Percentiles rank a stretch among this genome's conserved stretches.
phyloP scores from a whole-genome alignment of 2,329 filamentous ascomycete species.

The Sclerotinia trifoliorum region DNA sequence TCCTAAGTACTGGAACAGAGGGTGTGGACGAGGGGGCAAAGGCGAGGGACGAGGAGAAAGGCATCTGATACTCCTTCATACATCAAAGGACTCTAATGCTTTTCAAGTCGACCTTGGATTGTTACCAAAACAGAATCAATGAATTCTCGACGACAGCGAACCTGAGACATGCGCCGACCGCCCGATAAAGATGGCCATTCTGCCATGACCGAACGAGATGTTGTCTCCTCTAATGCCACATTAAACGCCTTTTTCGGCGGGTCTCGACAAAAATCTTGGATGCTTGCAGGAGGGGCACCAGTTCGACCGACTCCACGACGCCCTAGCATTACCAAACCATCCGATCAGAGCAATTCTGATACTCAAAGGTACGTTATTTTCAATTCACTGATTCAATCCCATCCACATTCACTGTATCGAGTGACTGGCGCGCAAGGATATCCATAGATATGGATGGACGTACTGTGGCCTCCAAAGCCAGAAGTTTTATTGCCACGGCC shows the following conservation, averaged over 20 bases:
- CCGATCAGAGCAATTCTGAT: conserved; percentile 23
- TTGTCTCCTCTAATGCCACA: conserved; percentile 40
- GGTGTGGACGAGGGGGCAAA: not conserved
- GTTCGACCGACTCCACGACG: conserved; percentile 38
- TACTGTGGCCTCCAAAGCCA: not conserved
- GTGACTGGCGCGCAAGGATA: not conserved
- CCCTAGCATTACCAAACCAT: conserved; percentile 28
- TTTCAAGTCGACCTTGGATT: conserved; percentile 22
- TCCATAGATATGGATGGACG: not conserved
- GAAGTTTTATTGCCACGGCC: not conserved
- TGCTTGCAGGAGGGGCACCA: conserved; percentile 34
- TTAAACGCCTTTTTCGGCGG: conserved; percentile 40
- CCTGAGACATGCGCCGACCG: conserved; percentile 38
- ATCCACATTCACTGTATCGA: not conserved
- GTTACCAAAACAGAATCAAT: conserved; percentile 26
- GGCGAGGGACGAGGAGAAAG: conserved; percentile 1
- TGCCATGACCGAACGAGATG: conserved; percentile 35
- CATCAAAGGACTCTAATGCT: conserved; percentile 1
- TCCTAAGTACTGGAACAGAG: not conserved
- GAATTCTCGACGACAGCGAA: conserved; percentile 22
- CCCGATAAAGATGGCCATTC: conserved; percentile 36
- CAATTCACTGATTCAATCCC: not conserved
- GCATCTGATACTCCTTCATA: not conserved
- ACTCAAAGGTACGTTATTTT: conserved; percentile 27
- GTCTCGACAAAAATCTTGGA: conserved; percentile 40